Conservation (phyloP, 768 basidiomycete species). For the Boletus tomentosulus region DNA sequence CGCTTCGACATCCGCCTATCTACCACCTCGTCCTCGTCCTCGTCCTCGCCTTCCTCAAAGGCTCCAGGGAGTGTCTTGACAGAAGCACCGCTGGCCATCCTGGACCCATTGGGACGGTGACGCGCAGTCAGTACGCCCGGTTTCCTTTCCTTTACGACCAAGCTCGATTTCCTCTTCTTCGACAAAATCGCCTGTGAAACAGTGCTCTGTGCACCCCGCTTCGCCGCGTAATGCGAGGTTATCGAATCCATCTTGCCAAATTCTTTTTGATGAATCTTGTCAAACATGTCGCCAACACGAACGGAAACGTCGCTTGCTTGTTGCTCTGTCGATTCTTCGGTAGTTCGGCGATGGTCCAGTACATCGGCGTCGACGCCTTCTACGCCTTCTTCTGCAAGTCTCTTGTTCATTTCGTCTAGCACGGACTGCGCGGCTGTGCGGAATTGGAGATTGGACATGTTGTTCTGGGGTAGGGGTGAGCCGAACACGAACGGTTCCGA, state of each 20-base stretch:
- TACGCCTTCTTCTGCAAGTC: conserved; percentile 56
- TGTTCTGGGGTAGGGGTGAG: conserved; percentile 63
- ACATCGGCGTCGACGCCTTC: conserved; percentile 44
- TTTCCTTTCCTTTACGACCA: conserved; percentile 35
- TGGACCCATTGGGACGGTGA: conserved; percentile 23
- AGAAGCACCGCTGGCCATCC: conserved; percentile 24
- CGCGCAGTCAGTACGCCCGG: conserved; percentile 7
- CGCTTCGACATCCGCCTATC: conserved; percentile 44
- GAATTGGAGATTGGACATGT: conserved; percentile 64
- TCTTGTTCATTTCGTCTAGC: conserved; percentile 78
- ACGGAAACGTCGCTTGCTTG: conserved; percentile 22
- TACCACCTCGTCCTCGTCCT: conserved; percentile 33
- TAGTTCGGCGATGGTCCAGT: conserved; percentile 32
- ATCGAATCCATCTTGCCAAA: conserved; percentile 82
- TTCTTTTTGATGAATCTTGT: conserved; percentile 57
- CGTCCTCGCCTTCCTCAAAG: conserved; percentile 52
- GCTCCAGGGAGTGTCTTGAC: conserved; percentile 47
- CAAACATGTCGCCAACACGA: conserved; percentile 40
- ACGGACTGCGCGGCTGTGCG: conserved; percentile 62
- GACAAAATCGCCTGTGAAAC: conserved; percentile 22
- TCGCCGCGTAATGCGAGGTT: conserved; percentile 47
- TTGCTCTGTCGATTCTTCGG: conserved; percentile 2
- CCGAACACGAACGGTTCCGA: conserved; percentile 70
- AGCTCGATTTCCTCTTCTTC: conserved; percentile 50
- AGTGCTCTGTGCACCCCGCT: conserved; percentile 26